Evolutionary conservation across 148 eudicot species (phyloP).

Genomic region (Vaccinium vitisidaea): DNA sequence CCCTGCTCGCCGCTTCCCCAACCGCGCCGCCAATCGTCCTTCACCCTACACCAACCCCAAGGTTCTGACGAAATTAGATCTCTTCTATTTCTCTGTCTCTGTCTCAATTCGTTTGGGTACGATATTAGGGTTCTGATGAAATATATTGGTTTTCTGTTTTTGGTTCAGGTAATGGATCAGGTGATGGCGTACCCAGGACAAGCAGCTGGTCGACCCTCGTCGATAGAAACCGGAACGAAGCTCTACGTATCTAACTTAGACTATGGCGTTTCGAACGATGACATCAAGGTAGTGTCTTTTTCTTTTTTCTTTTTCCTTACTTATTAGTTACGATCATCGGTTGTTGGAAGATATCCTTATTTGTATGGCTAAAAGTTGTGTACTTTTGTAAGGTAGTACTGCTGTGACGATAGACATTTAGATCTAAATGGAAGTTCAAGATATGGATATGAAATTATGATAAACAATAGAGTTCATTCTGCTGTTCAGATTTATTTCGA

Average conservation of each 20-base stretch:
- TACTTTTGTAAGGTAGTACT: not conserved
- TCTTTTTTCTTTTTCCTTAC: not conserved
- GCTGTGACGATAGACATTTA: not conserved
- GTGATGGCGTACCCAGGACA: slow-evolving; percentile 23
- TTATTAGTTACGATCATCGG: not conserved
- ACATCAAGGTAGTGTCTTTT: slow-evolving; percentile 60
- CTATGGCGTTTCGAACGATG: slow-evolving; percentile 86
- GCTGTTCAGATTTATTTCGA: not conserved
- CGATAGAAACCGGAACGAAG: slow-evolving; percentile 87
- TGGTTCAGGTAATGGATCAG: slow-evolving; percentile 61
- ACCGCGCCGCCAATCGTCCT: slow-evolving; percentile 60
- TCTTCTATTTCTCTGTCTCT: not conserved
- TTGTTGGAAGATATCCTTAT: not conserved
- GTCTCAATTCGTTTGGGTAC: not conserved
- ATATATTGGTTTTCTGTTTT: not conserved
- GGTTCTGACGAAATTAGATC: slow-evolving; percentile 31
- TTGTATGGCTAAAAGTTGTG: not conserved
- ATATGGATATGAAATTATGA: not conserved
- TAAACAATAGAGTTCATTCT: not conserved
- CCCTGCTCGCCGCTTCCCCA: slow-evolving; percentile 65
- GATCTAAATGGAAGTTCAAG: not conserved
- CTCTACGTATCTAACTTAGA: slow-evolving; percentile 87
- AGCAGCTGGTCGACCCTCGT: slow-evolving; percentile 42
- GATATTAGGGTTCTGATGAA: not conserved
- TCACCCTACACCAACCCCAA: slow-evolving; percentile 57